A percentile compares a stretch with the other conserved stretches of the same genome.
These are phyloP conservation scores for Wickerhamomyces chambardii DNA, from an alignment of 805 yeast genomes.

Conservation along the genomic window DNA sequence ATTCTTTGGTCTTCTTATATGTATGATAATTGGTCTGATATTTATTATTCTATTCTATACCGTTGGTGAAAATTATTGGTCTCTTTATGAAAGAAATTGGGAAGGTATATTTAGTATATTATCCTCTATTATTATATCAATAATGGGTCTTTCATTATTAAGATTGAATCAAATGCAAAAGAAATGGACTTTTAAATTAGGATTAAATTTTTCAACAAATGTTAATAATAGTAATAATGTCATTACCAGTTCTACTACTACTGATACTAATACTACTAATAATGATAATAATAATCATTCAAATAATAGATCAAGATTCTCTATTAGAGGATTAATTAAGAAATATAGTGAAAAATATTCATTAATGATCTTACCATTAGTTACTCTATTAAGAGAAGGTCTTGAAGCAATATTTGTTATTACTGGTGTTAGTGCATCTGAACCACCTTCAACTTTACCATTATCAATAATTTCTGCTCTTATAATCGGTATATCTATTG, in stretches of 20 bases:
- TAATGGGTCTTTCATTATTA: conserved; percentile 81
- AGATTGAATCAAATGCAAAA: conserved; percentile 76
- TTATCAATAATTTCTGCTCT: conserved; percentile 56
- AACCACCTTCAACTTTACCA: conserved; percentile 57
- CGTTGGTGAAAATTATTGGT: conserved; percentile 81
- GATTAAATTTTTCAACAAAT: conserved; percentile 19
- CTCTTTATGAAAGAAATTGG: conserved; percentile 81
- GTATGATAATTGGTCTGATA: conserved; percentile 63
- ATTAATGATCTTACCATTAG: conserved; percentile 68
- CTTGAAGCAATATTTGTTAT: conserved; percentile 87
- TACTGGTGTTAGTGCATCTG: conserved; percentile 80
- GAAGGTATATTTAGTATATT: conserved; percentile 79
- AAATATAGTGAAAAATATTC: conserved; percentile 44
- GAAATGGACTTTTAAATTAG: conserved; percentile 67
- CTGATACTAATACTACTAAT: neutral
- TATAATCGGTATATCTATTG: conserved; percentile 52
- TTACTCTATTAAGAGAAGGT: conserved; percentile 86
- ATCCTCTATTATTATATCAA: conserved; percentile 70
- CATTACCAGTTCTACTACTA: too few relatives aligned
- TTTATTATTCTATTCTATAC: conserved; percentile 70
- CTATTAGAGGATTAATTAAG: neutral
- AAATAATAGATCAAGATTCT: neutral
- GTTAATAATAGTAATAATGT: neutral
- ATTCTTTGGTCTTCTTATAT: conserved; percentile 54
- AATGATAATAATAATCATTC: neutral